Evolutionary conservation across 305 asterid genomes (phyloP).

Genomic region (Fraxinus baroniana): DNA sequence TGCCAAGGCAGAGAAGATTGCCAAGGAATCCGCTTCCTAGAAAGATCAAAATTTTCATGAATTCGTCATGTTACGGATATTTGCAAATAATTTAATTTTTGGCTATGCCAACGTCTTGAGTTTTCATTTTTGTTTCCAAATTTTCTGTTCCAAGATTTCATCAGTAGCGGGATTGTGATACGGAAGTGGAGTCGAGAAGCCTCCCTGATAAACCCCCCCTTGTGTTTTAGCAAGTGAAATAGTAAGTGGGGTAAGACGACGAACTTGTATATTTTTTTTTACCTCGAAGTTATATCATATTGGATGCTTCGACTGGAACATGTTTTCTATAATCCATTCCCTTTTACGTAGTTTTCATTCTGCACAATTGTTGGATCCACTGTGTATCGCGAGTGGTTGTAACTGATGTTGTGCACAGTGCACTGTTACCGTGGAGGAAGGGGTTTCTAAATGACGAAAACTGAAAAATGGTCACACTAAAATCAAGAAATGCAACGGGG

Average conservation of each 20-base stretch:
- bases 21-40: constrained; percentile 84
- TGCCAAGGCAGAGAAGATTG: constrained; percentile 97
- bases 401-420: too few relatives aligned
- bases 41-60: constrained; percentile 12
- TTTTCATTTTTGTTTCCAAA: constrained; percentile 27
- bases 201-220: constrained; percentile 35
- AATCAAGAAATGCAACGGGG: constrained; percentile 34
- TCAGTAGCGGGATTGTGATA: constrained; percentile 33
- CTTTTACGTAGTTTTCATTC: neutral
- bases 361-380: neutral
- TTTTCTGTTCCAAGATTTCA: constrained; percentile 11
- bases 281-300: constrained; percentile 21
- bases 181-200: constrained; percentile 42
- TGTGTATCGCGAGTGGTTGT: too few relatives aligned
- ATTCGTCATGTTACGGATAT: constrained; percentile 35
- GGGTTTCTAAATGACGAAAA: too few relatives aligned
- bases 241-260: constrained; percentile 41
- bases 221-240: constrained; percentile 37
- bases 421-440: too few relatives aligned
- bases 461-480: too few relatives aligned
- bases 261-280: constrained; percentile 53
- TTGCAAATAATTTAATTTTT: constrained; percentile 62
- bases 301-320: constrained; percentile 18
- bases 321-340: neutral
- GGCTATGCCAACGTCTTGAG: constrained; percentile 41